Evolutionary conservation across 495 filamentous ascomycete genomes (phyloP).

Genomic region (Talaromyces stipitatus): DNA sequence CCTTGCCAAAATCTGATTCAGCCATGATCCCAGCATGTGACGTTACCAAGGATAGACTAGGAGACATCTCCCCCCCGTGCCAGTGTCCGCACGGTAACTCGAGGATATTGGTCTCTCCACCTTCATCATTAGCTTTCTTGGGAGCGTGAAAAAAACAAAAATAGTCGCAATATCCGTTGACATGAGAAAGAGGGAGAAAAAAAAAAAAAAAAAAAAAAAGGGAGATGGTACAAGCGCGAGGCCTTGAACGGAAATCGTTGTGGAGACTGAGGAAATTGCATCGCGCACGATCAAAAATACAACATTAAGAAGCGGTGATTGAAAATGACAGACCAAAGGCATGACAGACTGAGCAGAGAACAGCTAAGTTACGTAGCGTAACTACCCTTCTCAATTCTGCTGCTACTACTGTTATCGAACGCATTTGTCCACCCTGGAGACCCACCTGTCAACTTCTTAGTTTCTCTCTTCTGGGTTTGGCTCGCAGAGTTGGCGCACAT

Average conservation of each 20-base stretch:
- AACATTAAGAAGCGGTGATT: neutral
- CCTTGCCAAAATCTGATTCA: neutral
- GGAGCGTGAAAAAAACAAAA: neutral
- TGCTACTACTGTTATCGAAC: neutral
- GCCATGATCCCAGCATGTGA: neutral
- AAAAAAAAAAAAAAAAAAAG: too few relatives aligned
- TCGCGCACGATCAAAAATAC: neutral
- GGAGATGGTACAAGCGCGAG: neutral
- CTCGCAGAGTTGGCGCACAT: neutral
- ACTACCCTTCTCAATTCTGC: neutral
- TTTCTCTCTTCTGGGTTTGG: neutral
- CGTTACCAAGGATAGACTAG: neutral
- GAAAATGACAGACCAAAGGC: neutral
- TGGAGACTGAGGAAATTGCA: neutral
- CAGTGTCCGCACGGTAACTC: neutral
- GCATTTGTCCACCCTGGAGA: neutral
- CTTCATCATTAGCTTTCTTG: neutral
- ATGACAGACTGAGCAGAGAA: neutral
- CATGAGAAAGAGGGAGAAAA: too few relatives aligned
- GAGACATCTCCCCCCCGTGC: neutral
- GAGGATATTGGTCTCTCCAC: neutral
- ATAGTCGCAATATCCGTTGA: neutral
- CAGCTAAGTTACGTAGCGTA: neutral
- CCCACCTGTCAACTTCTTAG: slow-evolving; percentile 1
- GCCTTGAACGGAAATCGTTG: neutral